These are phyloP conservation scores for Corymbia calophylla DNA, from an alignment of 441 rosid species.

Conservation along the genomic window DNA sequence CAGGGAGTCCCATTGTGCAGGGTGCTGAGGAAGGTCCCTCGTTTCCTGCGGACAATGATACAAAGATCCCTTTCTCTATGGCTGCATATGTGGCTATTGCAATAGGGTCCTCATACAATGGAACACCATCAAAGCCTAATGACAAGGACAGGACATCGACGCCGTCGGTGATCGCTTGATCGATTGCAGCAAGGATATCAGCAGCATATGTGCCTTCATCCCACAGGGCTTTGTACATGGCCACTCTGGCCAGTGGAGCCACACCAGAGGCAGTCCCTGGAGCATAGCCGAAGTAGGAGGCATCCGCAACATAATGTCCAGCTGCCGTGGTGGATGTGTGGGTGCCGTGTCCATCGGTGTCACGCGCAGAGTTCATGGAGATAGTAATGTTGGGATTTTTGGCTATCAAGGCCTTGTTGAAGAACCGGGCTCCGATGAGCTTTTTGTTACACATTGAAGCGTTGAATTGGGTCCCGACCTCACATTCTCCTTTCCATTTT, in stretches of 20 bases:
- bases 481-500: background rate
- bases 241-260: conserved; percentile 28
- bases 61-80: conserved; percentile 24
- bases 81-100: conserved; percentile 37
- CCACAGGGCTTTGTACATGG: conserved; percentile 28
- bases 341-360: conserved; percentile 30
- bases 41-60: conserved; percentile 32
- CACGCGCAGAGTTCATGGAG: conserved; percentile 28
- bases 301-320: conserved; percentile 13
- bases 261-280: conserved; percentile 21
- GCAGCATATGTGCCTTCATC: conserved; percentile 5
- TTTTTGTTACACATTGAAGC: background rate
- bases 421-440: background rate
- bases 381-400: conserved; percentile 27
- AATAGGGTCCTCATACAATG: conserved; percentile 22
- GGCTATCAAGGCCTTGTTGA: conserved; percentile 4
- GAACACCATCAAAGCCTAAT: conserved; percentile 13
- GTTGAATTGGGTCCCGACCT: background rate
- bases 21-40: conserved; percentile 10
- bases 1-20: conserved; percentile 36
- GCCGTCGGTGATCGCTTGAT: conserved; percentile 30
- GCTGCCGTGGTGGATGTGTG: conserved; percentile 37
- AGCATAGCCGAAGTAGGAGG: conserved; percentile 30
- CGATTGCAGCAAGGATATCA: conserved; percentile 13
- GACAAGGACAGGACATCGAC: conserved; percentile 32